These are phyloP conservation scores for Melaleuca quinquenervia DNA, from an alignment of 345 rosid species.

Conservation along the genomic window DNA sequence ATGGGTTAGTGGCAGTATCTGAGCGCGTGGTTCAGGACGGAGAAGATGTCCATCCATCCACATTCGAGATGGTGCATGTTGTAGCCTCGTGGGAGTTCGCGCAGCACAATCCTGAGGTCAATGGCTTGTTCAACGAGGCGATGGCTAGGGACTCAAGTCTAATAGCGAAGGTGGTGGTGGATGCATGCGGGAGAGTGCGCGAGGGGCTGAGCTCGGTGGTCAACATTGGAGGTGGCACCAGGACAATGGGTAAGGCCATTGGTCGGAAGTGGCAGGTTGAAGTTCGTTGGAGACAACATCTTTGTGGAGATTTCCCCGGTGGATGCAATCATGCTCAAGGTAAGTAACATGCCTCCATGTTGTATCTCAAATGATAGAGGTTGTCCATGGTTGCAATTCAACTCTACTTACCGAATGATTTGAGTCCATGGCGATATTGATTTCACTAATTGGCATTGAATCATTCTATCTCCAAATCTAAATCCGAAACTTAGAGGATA, in stretches of 20 bases:
- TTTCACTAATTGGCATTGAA: too few species aligned
- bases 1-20: constrained; percentile 1
- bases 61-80: constrained; percentile 6
- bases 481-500: too few species aligned
- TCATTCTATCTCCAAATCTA: too few species aligned
- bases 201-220: constrained; percentile 15
- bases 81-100: neutral
- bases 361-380: neutral
- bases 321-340: constrained; percentile 16
- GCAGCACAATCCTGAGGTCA: neutral
- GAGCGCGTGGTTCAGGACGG: constrained; percentile 13
- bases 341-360: neutral
- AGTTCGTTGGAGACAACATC: constrained; percentile 21
- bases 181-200: neutral
- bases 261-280: constrained; percentile 5
- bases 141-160: constrained; percentile 21
- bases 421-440: too few species aligned
- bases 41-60: neutral
- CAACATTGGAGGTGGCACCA: constrained; percentile 24
- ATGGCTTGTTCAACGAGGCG: neutral
- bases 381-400: neutral
- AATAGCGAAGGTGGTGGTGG: neutral
- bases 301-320: constrained; percentile 13
- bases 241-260: constrained; percentile 10
- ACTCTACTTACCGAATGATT: neutral